phyloP scores from a whole-genome alignment of 805 yeast species.

The Metschnikowia gelsemii region DNA sequence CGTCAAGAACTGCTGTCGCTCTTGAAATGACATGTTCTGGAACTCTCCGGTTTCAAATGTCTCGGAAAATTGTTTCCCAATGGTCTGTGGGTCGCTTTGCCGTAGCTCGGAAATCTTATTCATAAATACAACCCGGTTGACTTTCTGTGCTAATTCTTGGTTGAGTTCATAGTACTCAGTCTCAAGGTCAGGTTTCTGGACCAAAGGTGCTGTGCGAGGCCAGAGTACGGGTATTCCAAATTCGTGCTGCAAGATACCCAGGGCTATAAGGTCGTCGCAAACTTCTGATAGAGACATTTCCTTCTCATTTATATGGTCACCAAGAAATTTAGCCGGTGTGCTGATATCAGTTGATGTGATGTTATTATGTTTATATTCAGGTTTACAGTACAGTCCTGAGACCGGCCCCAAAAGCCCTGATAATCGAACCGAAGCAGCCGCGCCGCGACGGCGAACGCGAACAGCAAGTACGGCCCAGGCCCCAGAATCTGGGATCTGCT shows the following conservation, averaged over 20 bases:
- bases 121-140: conserved; percentile 32
- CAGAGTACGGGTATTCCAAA: conserved; percentile 34
- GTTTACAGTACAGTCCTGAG: too few relatives aligned
- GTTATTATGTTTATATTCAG: too few relatives aligned
- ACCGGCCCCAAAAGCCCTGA: too few relatives aligned
- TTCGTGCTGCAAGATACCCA: conserved; percentile 28
- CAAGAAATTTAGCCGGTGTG: too few relatives aligned
- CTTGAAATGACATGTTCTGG: conserved; percentile 11
- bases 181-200: conserved; percentile 23
- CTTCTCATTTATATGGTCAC: background rate
- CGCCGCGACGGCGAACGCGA: too few relatives aligned
- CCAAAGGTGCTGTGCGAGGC: conserved; percentile 11
- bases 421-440: too few relatives aligned
- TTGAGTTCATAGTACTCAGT: conserved; percentile 27
- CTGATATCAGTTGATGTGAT: too few relatives aligned
- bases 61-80: conserved; percentile 20
- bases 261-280: conserved; percentile 25
- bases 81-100: conserved; percentile 13
- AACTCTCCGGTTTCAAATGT: conserved; percentile 10
- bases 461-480: too few relatives aligned
- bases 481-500: too few relatives aligned
- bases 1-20: conserved; percentile 21
- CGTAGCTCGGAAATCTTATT: conserved; percentile 26
- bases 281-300: conserved; percentile 15
- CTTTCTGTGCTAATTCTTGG: conserved; percentile 23